These are phyloP conservation scores for Calycina herbarum DNA, from an alignment of 2,329 filamentous ascomycete species.

Conservation along the genomic window DNA sequence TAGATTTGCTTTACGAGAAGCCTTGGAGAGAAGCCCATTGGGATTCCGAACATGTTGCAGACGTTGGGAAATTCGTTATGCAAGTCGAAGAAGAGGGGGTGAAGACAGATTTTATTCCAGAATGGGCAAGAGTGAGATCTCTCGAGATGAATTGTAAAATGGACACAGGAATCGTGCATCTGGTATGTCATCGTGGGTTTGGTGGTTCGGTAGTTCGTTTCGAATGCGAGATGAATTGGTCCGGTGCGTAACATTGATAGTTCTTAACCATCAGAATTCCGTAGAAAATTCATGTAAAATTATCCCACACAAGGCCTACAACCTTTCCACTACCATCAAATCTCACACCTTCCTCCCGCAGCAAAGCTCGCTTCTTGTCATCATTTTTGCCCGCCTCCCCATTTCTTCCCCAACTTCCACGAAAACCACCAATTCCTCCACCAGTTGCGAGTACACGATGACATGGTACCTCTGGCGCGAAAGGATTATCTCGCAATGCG, in stretches of 20 bases:
- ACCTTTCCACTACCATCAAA: slow-evolving; percentile 49
- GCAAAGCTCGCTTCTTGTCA: slow-evolving; percentile 45
- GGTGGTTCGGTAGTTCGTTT: slow-evolving; percentile 12
- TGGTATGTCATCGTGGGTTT: slow-evolving; percentile 22
- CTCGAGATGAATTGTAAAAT: slow-evolving; percentile 19
- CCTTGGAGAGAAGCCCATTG: slow-evolving; percentile 28
- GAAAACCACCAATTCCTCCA: slow-evolving; percentile 52
- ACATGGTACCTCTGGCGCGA: slow-evolving; percentile 63
- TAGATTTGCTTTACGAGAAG: slow-evolving; percentile 20
- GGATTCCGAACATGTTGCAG: slow-evolving; percentile 19
- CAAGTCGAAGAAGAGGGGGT: slow-evolving; percentile 31
- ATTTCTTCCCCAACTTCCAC: slow-evolving; percentile 52
- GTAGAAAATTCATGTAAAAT: background rate
- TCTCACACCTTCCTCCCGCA: slow-evolving; percentile 47
- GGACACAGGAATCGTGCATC: slow-evolving; percentile 13
- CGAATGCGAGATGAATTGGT: slow-evolving; percentile 13
- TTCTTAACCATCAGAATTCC: background rate
- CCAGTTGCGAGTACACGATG: slow-evolving; percentile 57
- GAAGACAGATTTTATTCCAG: slow-evolving; percentile 25
- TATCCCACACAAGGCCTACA: background rate
- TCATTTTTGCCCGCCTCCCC: slow-evolving; percentile 55
- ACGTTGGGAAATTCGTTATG: slow-evolving; percentile 28
- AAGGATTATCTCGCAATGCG: slow-evolving; percentile 60
- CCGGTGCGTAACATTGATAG: background rate
- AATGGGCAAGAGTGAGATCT: slow-evolving; percentile 24